Conservation (phyloP, 805 yeast genomes). For the Candida nemodendra region DNA sequence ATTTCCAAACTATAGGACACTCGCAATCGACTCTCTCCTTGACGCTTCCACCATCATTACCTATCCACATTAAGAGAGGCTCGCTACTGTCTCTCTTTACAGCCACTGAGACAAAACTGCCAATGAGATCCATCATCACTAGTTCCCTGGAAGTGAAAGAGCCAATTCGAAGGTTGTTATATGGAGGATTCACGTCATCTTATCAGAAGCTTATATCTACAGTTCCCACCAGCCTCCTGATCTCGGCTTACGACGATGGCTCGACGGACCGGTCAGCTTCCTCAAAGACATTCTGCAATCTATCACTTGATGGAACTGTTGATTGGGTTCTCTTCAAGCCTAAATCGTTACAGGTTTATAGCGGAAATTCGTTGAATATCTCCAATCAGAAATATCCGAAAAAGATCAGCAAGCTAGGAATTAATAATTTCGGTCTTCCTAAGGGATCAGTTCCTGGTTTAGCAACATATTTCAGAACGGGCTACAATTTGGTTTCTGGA, state of each 20-base stretch:
- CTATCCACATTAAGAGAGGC: slow-evolving; percentile 47
- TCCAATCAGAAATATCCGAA: slow-evolving; percentile 40
- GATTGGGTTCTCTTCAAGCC: slow-evolving; percentile 62
- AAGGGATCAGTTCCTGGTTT: slow-evolving; percentile 41
- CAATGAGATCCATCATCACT: slow-evolving; percentile 15
- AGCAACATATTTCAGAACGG: slow-evolving; percentile 34
- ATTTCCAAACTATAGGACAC: slow-evolving; percentile 44
- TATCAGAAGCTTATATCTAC: slow-evolving; percentile 52
- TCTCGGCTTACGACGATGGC: slow-evolving; percentile 36
- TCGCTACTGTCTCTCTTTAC: slow-evolving; percentile 49
- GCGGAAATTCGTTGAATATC: slow-evolving; percentile 51
- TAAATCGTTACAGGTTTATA: slow-evolving; percentile 47
- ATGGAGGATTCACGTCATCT: slow-evolving; percentile 43
- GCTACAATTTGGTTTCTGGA: slow-evolving; percentile 52
- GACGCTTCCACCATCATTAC: slow-evolving; percentile 59
- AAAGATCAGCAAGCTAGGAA: slow-evolving; percentile 34
- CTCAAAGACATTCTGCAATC: slow-evolving; percentile 41
- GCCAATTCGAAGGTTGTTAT: slow-evolving; percentile 42
- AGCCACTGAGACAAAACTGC: slow-evolving; percentile 7
- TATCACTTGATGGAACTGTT: slow-evolving; percentile 53
- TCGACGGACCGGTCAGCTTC: slow-evolving; percentile 11
- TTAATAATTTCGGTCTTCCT: slow-evolving; percentile 24
- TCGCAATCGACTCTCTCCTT: slow-evolving; percentile 49
- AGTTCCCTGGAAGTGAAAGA: slow-evolving; percentile 33
- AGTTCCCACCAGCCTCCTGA: slow-evolving; percentile 42